Evolutionary conservation across 768 basidiomycete species (phyloP).

Genomic region (Amanita pallidorosea): DNA sequence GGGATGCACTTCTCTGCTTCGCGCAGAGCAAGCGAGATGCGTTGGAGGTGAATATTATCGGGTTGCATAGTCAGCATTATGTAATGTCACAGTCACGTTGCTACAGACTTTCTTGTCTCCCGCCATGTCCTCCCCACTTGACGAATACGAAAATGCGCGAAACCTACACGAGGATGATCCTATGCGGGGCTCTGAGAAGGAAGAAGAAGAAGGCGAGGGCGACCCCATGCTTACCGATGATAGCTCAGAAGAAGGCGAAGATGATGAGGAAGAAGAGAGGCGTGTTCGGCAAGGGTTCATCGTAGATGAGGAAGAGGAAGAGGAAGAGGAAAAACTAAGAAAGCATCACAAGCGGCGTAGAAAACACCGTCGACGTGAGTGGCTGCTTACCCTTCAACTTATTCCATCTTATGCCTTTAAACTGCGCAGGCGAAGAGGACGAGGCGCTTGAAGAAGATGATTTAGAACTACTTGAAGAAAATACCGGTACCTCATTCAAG

Average conservation of each 20-base stretch:
- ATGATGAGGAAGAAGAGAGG: slow-evolving; percentile 81
- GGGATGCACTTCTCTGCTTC: slow-evolving; percentile 68
- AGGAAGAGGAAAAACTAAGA: slow-evolving; percentile 53
- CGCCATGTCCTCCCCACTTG: slow-evolving; percentile 47
- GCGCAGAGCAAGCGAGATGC: slow-evolving; percentile 50
- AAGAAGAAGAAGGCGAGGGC: slow-evolving; percentile 45
- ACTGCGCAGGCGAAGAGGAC: slow-evolving; percentile 34
- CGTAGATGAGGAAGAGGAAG: slow-evolving; percentile 82
- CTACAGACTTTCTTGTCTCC: slow-evolving; percentile 13
- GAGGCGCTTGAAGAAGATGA: slow-evolving; percentile 90
- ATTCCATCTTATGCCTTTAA: slow-evolving; percentile 5
- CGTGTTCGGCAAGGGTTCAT: slow-evolving; percentile 85
- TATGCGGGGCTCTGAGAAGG: slow-evolving; percentile 46
- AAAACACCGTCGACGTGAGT: slow-evolving; percentile 46
- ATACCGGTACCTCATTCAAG: slow-evolving; percentile 74
- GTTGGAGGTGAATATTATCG: slow-evolving; percentile 5
- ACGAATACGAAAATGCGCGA: slow-evolving; percentile 18
- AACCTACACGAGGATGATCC: slow-evolving; percentile 38
- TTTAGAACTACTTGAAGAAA: slow-evolving; percentile 79
- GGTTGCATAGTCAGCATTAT: not conserved
- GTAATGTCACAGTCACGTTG: not conserved
- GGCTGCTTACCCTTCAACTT: slow-evolving; percentile 2
- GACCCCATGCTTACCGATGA: slow-evolving; percentile 61
- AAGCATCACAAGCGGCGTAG: slow-evolving; percentile 59
- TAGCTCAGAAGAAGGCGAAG: slow-evolving; percentile 84